phyloP scores from a whole-genome alignment of 352 stramenopile species.

The Globisporangium carolinianum region DNA sequence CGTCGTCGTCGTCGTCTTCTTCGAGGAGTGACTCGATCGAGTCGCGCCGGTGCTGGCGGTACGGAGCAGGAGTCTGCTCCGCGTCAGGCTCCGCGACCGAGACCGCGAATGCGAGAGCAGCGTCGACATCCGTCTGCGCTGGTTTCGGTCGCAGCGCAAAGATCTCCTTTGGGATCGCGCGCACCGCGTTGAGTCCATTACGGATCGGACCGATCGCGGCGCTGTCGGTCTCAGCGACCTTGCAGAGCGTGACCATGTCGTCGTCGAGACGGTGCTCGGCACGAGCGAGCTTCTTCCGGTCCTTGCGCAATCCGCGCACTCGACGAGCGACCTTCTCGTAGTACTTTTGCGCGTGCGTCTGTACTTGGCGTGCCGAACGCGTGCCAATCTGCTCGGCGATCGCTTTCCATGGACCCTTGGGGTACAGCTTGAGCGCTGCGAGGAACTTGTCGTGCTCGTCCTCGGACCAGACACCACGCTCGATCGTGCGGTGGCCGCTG shows the following conservation, averaged over 20 bases:
- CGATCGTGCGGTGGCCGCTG: slow-evolving; percentile 1
- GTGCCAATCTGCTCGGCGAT: slow-evolving; percentile 22
- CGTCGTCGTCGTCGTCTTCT: slow-evolving; percentile 7
- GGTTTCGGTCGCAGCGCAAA: neutral
- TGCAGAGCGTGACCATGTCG: slow-evolving; percentile 21
- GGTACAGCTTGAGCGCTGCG: slow-evolving; percentile 14
- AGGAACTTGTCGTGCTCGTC: slow-evolving; percentile 32
- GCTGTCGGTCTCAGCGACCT: slow-evolving; percentile 5
- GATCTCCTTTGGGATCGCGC: slow-evolving; percentile 9
- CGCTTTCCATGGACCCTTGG: slow-evolving; percentile 22
- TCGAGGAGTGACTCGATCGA: slow-evolving; percentile 14
- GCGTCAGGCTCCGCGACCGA: neutral
- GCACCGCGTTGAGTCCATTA: slow-evolving; percentile 11
- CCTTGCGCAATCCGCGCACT: slow-evolving; percentile 50
- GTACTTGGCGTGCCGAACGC: slow-evolving; percentile 48
- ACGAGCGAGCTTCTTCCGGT: slow-evolving; percentile 42
- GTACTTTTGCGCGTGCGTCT: slow-evolving; percentile 53
- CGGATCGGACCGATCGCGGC: slow-evolving; percentile 9
- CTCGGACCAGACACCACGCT: slow-evolving; percentile 24
- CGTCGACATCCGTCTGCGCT: neutral
- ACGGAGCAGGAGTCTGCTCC: neutral
- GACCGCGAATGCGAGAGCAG: too few species aligned
- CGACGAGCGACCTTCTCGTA: slow-evolving; percentile 65
- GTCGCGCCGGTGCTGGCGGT: slow-evolving; percentile 7
- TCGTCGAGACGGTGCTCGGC: slow-evolving; percentile 55